These are phyloP conservation scores for Neospermospora avenae DNA, from an alignment of 2,329 filamentous ascomycete genomes.

Conservation along the genomic window DNA sequence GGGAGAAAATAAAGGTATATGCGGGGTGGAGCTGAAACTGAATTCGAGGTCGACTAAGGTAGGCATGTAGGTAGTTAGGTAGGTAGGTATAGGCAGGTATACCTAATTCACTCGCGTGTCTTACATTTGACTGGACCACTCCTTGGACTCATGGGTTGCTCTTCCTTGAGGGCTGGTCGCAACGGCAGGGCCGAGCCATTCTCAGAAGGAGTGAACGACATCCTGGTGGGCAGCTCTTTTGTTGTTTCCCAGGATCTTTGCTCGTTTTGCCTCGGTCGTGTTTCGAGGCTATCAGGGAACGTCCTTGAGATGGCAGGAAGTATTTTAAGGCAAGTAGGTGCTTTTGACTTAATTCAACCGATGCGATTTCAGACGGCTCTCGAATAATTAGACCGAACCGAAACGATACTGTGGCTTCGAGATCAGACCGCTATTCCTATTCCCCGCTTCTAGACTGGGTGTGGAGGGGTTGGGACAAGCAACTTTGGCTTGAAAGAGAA, in stretches of 20 bases:
- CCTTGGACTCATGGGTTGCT: conserved; percentile 23
- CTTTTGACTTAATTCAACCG: background rate
- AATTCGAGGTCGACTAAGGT: too few species aligned
- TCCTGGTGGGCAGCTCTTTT: conserved; percentile 3
- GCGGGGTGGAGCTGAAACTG: too few species aligned
- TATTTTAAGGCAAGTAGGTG: background rate
- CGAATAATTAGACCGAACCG: background rate
- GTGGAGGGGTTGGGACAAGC: background rate
- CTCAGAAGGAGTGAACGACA: conserved; percentile 18
- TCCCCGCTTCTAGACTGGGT: background rate
- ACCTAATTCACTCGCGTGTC: background rate
- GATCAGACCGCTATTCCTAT: background rate
- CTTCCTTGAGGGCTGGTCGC: conserved; percentile 27
- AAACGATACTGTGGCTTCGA: background rate
- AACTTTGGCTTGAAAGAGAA: background rate
- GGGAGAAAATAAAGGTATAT: background rate
- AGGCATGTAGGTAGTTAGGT: too few species aligned
- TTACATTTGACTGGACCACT: conserved; percentile 31
- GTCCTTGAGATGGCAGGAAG: background rate
- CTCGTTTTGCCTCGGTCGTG: background rate
- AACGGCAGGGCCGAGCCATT: conserved; percentile 19
- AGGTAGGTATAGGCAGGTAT: background rate
- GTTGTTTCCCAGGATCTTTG: background rate
- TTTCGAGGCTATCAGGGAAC: background rate
- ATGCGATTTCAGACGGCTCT: background rate